Conservation (phyloP, 352 stramenopile species). For the Pythium chondricola region DNA sequence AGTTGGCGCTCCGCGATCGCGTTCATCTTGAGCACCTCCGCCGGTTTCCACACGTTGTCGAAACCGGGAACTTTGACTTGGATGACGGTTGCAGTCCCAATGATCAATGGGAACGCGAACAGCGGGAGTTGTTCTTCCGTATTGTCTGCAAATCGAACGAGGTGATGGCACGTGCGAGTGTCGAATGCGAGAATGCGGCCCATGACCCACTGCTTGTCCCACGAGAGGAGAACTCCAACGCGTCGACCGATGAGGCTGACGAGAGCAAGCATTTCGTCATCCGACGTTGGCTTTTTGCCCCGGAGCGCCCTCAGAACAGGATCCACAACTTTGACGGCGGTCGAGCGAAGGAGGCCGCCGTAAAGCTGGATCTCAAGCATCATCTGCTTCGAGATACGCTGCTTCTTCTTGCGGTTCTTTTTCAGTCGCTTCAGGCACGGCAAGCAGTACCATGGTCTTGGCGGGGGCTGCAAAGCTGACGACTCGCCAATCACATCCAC, state of each 20-base stretch:
- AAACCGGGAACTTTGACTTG: conserved; percentile 60
- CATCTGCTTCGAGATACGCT: conserved; percentile 82
- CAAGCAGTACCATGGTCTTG: conserved; percentile 70
- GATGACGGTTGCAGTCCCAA: conserved; percentile 57
- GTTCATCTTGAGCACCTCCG: conserved; percentile 64
- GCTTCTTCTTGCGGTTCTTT: conserved; percentile 69
- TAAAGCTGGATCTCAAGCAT: conserved; percentile 80
- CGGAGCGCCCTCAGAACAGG: conserved; percentile 30
- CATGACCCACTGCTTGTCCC: conserved; percentile 78
- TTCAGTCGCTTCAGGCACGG: conserved; percentile 62
- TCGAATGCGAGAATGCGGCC: conserved; percentile 64
- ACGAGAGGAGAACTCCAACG: conserved; percentile 61
- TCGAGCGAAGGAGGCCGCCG: conserved; percentile 51
- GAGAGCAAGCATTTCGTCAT: conserved; percentile 40
- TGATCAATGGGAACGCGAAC: conserved; percentile 61
- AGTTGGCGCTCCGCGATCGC: conserved; percentile 45
- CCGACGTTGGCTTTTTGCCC: conserved; percentile 41
- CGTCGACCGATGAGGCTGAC: conserved; percentile 60
- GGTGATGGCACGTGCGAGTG: conserved; percentile 38
- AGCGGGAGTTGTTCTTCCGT: conserved; percentile 50
- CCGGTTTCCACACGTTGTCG: conserved; percentile 70
- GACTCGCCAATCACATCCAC: conserved; percentile 42
- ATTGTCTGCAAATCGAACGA: conserved; percentile 69
- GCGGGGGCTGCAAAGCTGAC: conserved; percentile 27
- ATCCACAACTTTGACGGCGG: conserved; percentile 59